Base-by-base conservation (phyloP, 1,139 yeast species). In the Blastobotrys arbuscula region DNA sequence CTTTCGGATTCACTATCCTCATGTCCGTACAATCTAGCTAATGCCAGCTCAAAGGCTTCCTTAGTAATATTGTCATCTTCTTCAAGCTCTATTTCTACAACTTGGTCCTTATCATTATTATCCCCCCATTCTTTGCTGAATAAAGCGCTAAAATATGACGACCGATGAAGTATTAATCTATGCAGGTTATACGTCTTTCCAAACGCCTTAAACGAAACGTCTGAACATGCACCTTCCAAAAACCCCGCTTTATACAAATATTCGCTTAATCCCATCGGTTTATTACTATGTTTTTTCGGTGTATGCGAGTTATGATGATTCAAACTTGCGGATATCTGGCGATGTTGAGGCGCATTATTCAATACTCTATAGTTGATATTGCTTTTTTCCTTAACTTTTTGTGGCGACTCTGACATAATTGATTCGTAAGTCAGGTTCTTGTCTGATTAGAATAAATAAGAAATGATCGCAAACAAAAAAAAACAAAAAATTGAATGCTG, bases 151-250 rank as follows among this genome's bases (percentile, higher is more conserved):
- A 77, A 77, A 53, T 74, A 77, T 0, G 75, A 73, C 47, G 76
- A 66, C 45, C 75, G 66, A 50, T 68, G 70, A 33, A 77, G 61
- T n/a, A 76, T 64, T 42, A 77, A 55, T 51, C 67, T 65, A 54
- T 77, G 82, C 3, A 77, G 60, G 16, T 60, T 59, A 55, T 74
- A 77, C 13, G 63, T 62, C 34, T 65, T 63, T 2, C 66, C 72
- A 56, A 77, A 77, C 1, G 78, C 79, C 47, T 50, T 58, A 12
- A 77, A 62, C 0, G 72, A 65, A 35, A 76, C 75, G 57, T 77
- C 82, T 2, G 76, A 72, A 50, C 75, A 73, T 2, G 67, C 66
- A 1, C 80, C 81, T 39, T 69, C 69, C 12, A 72, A 49, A 50
- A 68, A 68, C 1, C 75, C 78, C 47, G 67, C 61, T 38, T 63